Evolutionary conservation across 495 filamentous ascomycete genomes (phyloP), one percentile per base, ranked within the genome.

Genomic region (Rhypophila decipiens): DNA sequence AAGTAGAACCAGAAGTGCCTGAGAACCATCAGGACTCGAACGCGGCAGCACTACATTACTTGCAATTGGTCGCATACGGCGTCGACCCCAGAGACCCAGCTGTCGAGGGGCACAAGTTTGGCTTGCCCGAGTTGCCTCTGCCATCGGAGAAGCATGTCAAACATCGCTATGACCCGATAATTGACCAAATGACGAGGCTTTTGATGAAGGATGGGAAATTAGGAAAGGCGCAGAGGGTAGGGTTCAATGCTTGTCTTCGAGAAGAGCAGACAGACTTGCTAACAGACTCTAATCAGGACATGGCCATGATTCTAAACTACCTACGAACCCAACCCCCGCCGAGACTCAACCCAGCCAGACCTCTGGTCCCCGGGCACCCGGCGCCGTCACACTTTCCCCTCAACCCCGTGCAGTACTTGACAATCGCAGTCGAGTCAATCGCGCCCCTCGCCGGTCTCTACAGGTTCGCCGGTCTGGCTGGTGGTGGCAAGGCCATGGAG

Each of bases 361-460:
- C 84, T 18, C 77, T 97, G 15, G 65, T 95, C 44, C 81, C 85
- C 0, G 82, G 81, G 50, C 67, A 80, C 12, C 88, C 89, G 2
- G 82, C 88, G 0, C 72, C 85, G 19, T 64, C 75, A 8, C 83
- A 90, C 42, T 78, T 95, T 24, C 85, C 87, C 7, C 73, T 87
- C 17, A 79, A 94, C 68, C 84, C 90, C 9, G 70, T 90, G 24
- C 71, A 79, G 37, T 90, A 90, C 68, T 79, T 96, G 33, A 86
- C 82, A 0, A 68, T 91, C 31, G 88, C 91, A n/a, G 84, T 98
- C 60, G 93, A 98, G 74, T 95, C 88, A 10, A 85, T 97, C n/a
- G 88, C 89, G 11, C 93, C 93, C 18, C 73, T 98, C 19, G 67
- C 97, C 57, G 84, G 84, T 23, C 80, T 97, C 57, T 77, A 80